Conservation (phyloP, 2,329 filamentous ascomycete genomes). For the Graphiopsis chlorocephala region DNA sequence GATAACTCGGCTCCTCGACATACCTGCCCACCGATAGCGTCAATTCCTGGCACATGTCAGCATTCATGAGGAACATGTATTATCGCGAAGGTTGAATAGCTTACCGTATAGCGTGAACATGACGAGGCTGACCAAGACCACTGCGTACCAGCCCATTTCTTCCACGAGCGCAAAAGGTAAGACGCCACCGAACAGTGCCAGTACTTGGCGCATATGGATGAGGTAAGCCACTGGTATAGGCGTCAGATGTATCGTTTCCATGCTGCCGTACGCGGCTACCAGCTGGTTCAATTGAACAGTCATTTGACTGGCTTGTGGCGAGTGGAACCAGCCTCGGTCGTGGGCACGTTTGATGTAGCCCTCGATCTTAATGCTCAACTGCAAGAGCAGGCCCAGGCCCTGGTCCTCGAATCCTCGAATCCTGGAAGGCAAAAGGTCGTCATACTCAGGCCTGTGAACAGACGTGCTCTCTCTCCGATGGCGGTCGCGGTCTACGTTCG, state of each 20-base stretch:
- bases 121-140: constrained; percentile 58
- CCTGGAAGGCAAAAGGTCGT: constrained; percentile 34
- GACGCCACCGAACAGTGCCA: constrained; percentile 59
- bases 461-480: constrained; percentile 29
- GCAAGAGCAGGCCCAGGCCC: constrained; percentile 59
- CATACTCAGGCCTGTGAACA: constrained; percentile 34
- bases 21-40: constrained; percentile 12
- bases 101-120: constrained; percentile 65
- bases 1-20: background rate
- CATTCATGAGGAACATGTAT: background rate
- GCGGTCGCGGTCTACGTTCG: constrained; percentile 22
- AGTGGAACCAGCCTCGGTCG: constrained; percentile 58
- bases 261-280: constrained; percentile 58
- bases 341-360: constrained; percentile 57
- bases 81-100: constrained; percentile 53
- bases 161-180: constrained; percentile 63
- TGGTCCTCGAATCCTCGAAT: constrained; percentile 51
- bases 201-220: constrained; percentile 64
- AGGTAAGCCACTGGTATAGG: constrained; percentile 63
- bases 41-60: constrained; percentile 5
- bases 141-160: constrained; percentile 62
- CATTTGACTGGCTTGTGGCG: constrained; percentile 58
- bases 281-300: constrained; percentile 57
- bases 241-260: constrained; percentile 65
- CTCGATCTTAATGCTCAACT: constrained; percentile 60